Evolutionary conservation across 208 protist species (phyloP), one percentile per base, ranked within the genome.

Genomic region (Trypanosoma brucei): DNA sequence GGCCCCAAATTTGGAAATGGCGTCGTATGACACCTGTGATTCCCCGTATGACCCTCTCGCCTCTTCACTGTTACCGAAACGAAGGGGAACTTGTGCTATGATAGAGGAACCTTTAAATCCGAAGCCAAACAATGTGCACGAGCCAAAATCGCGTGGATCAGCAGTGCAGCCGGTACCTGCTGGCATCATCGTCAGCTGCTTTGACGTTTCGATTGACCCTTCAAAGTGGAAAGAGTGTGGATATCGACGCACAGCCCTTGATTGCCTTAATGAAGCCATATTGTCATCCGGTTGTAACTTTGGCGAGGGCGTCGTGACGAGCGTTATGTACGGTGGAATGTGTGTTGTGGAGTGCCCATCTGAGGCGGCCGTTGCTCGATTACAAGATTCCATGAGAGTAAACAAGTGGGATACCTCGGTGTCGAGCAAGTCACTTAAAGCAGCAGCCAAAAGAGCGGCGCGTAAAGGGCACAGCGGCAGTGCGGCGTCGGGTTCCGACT

Each of bases 311-410:
- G 60, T 89, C 62, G 72, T 92, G n/a, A 94, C 88, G n/a, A 69
- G 82, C 49, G 62, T 94, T 39, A 91, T 94, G 85, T 94, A 94
- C 65, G 88, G 88, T 52, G 88, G 88, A 40, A 61, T 81, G 11
- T 71, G 86, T 51, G 38, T 87, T 8, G 63, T 94, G 9, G 84
- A 94, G 61, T 87, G 75, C 57, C 76, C 64, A 36, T 84, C 71
- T 2, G 30, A 57, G 36, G 60, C 56, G 38, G 82, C 79, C 0
- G 76, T 63, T 22, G 36, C 35, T 9, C 62, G 75, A 59, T 59
- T 94, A 46, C 64, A 87, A 64, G n/a, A 39, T 1, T 54, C 84
- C 45, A 62, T 94, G 38, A 33, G 48, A 31, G 6, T 2, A 36
- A 33, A 30, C 38, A 66, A 59, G 35, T 57, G 54, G 59, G 51